Percentiles rank a stretch among this genome's conserved stretches.
These are phyloP conservation scores for Chrysosporium queenslandicum DNA, from an alignment of 2,329 filamentous ascomycete genomes.

Conservation along the genomic window DNA sequence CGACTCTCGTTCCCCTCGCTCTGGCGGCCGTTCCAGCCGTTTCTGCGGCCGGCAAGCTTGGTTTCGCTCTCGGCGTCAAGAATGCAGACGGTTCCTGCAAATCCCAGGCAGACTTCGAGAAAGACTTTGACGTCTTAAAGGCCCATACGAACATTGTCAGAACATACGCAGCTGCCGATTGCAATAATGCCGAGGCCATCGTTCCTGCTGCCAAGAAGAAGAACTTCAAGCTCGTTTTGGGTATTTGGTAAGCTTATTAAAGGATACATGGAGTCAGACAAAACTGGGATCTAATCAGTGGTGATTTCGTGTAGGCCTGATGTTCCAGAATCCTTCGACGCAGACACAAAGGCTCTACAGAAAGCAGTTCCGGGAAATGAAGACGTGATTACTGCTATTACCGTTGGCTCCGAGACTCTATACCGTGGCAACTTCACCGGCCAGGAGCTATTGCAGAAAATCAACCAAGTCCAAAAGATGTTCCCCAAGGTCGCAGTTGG, in stretches of 20 bases:
- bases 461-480: conserved; percentile 50
- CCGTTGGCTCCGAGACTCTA: conserved; percentile 60
- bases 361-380: conserved; percentile 38
- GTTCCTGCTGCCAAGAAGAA: conserved; percentile 56
- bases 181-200: conserved; percentile 53
- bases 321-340: conserved; percentile 50
- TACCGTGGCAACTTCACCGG: conserved; percentile 60
- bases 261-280: too few relatives aligned
- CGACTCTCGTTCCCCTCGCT: conserved; percentile 32
- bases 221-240: conserved; percentile 58
- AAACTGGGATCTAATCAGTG: background rate
- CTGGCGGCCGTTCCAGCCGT: conserved; percentile 41
- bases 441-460: conserved; percentile 49
- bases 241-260: conserved; percentile 55
- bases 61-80: conserved; percentile 58
- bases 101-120: conserved; percentile 50
- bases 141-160: conserved; percentile 49
- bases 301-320: conserved; percentile 43
- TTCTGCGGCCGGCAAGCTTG: conserved; percentile 47
- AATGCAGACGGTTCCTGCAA: conserved; percentile 54
- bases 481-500: conserved; percentile 50
- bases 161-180: conserved; percentile 57
- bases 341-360: conserved; percentile 51
- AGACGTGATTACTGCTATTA: conserved; percentile 56
- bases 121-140: conserved; percentile 54